A percentile compares a stretch with the other conserved stretches of the same genome.
Evolutionary conservation across 1,284 basidiomycete species (phyloP).

Genomic region (Fomitiporia mediterranea): DNA sequence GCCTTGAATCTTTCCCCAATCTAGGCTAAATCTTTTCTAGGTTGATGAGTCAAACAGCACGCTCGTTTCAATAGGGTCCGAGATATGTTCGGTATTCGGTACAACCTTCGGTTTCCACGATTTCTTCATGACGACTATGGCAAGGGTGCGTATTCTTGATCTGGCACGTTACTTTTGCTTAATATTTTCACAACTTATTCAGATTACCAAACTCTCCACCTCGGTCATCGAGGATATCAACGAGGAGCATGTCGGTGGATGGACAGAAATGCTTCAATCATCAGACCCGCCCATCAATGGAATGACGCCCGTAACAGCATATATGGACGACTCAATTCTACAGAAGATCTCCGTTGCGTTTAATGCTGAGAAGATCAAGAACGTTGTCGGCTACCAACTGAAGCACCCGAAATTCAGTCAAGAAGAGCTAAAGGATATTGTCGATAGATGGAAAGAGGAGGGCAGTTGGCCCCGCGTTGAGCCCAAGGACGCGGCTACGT

Average conservation of each 20-base stretch:
- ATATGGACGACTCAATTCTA: conserved; percentile 73
- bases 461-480: conserved; percentile 61
- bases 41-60: conserved; percentile 80
- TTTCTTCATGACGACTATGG: conserved; percentile 61
- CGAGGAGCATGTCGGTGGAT: conserved; percentile 79
- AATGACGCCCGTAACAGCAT: conserved; percentile 75
- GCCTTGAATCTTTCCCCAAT: not conserved
- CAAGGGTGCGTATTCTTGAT: conserved; percentile 45
- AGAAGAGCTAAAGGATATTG: conserved; percentile 64
- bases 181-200: conserved; percentile 18
- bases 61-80: conserved; percentile 67
- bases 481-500: not conserved
- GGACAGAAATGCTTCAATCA: conserved; percentile 77
- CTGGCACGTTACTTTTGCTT: not conserved
- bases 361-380: conserved; percentile 68
- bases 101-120: conserved; percentile 86
- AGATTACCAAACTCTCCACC: conserved; percentile 57
- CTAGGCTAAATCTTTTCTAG: conserved; percentile 32
- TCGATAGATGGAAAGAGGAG: conserved; percentile 76
- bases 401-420: conserved; percentile 58
- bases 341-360: conserved; percentile 63
- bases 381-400: conserved; percentile 67
- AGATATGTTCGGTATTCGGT: conserved; percentile 71
- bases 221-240: conserved; percentile 78
- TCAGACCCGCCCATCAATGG: conserved; percentile 67